These are phyloP conservation scores for Xylaria sp. DNA, from an alignment of 2,329 filamentous ascomycete species.

Conservation along the genomic window DNA sequence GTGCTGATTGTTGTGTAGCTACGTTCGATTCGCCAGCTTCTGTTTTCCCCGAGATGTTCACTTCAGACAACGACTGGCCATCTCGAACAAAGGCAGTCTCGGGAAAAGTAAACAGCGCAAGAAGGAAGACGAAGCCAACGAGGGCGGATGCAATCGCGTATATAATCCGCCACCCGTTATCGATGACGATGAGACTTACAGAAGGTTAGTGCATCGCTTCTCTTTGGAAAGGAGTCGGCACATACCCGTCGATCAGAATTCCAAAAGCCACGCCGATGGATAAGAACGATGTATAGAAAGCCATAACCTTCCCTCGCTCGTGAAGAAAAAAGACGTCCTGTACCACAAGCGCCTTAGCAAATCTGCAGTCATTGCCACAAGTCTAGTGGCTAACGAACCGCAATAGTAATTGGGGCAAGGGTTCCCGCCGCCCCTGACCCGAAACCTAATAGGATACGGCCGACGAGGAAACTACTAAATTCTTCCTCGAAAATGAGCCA, in stretches of 20 bases:
- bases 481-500: conserved; percentile 51
- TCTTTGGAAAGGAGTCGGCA: not conserved
- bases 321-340: conserved; percentile 63
- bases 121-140: conserved; percentile 52
- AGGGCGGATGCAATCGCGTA: conserved; percentile 58
- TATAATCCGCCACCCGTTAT: conserved; percentile 55
- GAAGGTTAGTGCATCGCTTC: not conserved
- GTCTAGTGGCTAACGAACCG: conserved; percentile 18
- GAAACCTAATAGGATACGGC: conserved; percentile 58
- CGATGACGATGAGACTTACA: conserved; percentile 52
- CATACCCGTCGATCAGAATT: conserved; percentile 49
- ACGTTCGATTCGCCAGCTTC: not conserved
- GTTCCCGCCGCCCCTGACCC: conserved; percentile 60
- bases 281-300: conserved; percentile 49
- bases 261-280: conserved; percentile 51
- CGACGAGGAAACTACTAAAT: conserved; percentile 51
- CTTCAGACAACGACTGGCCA: not conserved
- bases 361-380: not conserved
- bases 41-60: not conserved
- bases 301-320: conserved; percentile 58
- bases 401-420: conserved; percentile 41
- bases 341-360: not conserved
- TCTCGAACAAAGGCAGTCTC: conserved; percentile 56
- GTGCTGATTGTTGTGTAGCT: not conserved
- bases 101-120: conserved; percentile 59